Conservation (phyloP, 306 rosid genomes). For the Glycyrrhiza uralensis region DNA sequence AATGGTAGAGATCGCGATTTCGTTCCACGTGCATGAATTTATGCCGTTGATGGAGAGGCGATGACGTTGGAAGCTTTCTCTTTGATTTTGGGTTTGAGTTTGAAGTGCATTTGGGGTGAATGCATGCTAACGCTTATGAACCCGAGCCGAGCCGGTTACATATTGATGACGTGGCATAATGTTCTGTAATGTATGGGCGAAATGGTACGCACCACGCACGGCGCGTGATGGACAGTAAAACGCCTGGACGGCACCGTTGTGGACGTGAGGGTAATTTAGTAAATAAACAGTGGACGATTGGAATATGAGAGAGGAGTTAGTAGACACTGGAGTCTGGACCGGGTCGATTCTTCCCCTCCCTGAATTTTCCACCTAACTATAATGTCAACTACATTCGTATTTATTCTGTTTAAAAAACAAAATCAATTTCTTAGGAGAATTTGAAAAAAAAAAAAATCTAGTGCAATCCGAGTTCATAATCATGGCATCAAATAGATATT, state of each 20-base stretch:
- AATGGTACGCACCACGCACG: constrained; percentile 29
- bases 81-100: constrained; percentile 41
- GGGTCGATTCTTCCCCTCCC: too few species aligned
- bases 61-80: constrained; percentile 4
- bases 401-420: too few species aligned
- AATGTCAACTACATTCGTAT: too few species aligned
- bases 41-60: constrained; percentile 2
- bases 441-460: too few species aligned
- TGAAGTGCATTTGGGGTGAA: constrained; percentile 38
- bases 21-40: constrained; percentile 27
- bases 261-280: constrained; percentile 25
- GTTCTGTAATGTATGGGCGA: background rate
- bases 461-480: too few species aligned
- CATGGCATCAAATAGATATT: too few species aligned
- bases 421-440: too few species aligned
- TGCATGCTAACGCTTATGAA: too few species aligned
- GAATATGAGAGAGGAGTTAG: background rate
- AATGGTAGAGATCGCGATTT: constrained; percentile 32
- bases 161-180: constrained; percentile 42
- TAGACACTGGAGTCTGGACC: too few species aligned
- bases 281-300: background rate
- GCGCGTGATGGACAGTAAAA: constrained; percentile 16
- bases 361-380: too few species aligned
- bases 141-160: background rate
- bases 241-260: constrained; percentile 1